phyloP scores from a whole-genome alignment of 805 yeast genomes.

The Pichia membranifaciens region DNA sequence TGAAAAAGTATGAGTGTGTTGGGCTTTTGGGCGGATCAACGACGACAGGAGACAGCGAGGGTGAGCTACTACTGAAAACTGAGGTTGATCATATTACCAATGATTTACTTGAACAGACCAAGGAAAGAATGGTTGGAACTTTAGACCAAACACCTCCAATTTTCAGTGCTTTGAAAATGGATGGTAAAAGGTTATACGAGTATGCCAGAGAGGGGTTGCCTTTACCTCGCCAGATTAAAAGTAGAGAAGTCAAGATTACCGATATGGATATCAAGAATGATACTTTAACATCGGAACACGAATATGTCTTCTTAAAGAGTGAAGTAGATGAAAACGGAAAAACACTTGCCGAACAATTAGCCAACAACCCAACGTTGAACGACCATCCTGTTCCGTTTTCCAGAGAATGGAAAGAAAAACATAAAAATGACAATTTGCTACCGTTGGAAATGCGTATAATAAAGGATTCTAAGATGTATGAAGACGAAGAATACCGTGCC shows the following conservation, averaged over 20 bases:
- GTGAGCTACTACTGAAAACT: slow-evolving; percentile 62
- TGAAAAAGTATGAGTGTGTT: slow-evolving; percentile 73
- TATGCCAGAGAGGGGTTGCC: slow-evolving; percentile 88
- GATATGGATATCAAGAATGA: slow-evolving; percentile 50
- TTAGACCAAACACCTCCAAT: slow-evolving; percentile 91
- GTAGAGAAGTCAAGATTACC: slow-evolving; percentile 61
- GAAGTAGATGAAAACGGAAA: slow-evolving; percentile 44
- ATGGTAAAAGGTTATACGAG: slow-evolving; percentile 90
- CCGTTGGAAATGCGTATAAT: slow-evolving; percentile 36
- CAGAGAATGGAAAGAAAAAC: slow-evolving; percentile 43
- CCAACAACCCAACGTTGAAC: slow-evolving; percentile 49
- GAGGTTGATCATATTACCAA: slow-evolving; percentile 51
- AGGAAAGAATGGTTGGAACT: slow-evolving; percentile 69
- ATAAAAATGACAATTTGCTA: slow-evolving; percentile 27
- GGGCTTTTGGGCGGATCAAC: slow-evolving; percentile 88
- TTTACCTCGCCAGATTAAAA: slow-evolving; percentile 75
- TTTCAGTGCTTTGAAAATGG: slow-evolving; percentile 88
- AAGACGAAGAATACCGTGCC: slow-evolving; percentile 42
- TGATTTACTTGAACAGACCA: slow-evolving; percentile 44
- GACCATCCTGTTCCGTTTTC: slow-evolving; percentile 61
- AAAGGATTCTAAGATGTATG: slow-evolving; percentile 29
- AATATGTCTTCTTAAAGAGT: slow-evolving; percentile 41
- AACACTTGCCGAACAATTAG: slow-evolving; percentile 34
- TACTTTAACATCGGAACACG: slow-evolving; percentile 50
- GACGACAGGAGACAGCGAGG: slow-evolving; percentile 91